Evolutionary conservation across 1,284 basidiomycete genomes (phyloP).

Genomic region (Austroboletus novae-zelandiae): DNA sequence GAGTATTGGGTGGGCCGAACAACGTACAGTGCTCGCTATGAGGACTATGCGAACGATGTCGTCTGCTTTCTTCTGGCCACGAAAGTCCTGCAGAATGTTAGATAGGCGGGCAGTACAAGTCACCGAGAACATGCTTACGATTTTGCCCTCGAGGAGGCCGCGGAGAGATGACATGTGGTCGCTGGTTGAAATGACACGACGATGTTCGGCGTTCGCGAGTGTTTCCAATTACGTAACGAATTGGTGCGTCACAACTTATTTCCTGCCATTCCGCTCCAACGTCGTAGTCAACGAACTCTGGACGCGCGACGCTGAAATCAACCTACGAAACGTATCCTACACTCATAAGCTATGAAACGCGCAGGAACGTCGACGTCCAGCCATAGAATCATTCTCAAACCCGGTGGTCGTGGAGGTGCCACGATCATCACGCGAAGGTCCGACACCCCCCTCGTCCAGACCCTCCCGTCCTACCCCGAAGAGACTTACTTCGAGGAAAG

Average conservation of each 20-base stretch:
- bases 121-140: conserved; percentile 33
- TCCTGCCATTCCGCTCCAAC: too few species aligned
- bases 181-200: background rate
- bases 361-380: conserved; percentile 17
- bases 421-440: conserved; percentile 34
- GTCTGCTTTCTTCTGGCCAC: conserved; percentile 65
- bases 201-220: background rate
- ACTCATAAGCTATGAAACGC: conserved; percentile 24
- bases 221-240: conserved; percentile 16
- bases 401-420: conserved; percentile 36
- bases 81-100: conserved; percentile 57
- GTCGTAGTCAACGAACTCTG: too few species aligned
- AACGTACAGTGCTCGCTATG: conserved; percentile 42
- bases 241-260: background rate
- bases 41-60: conserved; percentile 46
- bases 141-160: conserved; percentile 52
- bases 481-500: conserved; percentile 17
- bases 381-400: conserved; percentile 53
- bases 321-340: background rate
- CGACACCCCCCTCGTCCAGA: conserved; percentile 22
- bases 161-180: conserved; percentile 31
- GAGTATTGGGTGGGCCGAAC: background rate
- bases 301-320: background rate
- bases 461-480: conserved; percentile 25
- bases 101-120: conserved; percentile 2